Base-by-base conservation (phyloP, 2,329 filamentous ascomycete species). In the Tolypocladium guangdongense region DNA sequence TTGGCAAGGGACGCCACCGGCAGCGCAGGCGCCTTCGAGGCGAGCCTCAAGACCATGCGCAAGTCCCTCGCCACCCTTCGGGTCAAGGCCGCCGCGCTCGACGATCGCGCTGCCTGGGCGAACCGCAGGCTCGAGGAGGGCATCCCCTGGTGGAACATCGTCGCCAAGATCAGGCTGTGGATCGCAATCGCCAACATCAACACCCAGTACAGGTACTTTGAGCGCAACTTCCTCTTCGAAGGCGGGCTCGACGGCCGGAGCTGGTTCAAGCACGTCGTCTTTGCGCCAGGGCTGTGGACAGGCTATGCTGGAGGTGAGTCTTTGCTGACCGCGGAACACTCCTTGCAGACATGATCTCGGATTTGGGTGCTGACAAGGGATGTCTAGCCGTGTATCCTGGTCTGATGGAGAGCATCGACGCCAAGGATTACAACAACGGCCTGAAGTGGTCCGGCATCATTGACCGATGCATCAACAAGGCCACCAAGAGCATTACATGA, bases 201-300 rank as follows among this genome's bases (percentile, higher is more conserved):
- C 68, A 76, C 75, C 35, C 87, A 87, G 66, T 95, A 95, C 75
- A 95, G 96, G 77, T 74, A 76, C 10, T 72, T 97, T 0, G 92
- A 97, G 68, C 78, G 90, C 18, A 76, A 84, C 50, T 96, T 96
- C 68, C 62, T 96, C 57, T 86, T 89, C 62, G 71, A 81, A 5
- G 75, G 78, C 3, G 92, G 92, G 0, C 71, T 97, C 22, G 91
- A 96, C 66, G 82, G 83, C 1, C 76, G 92, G 55, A 74, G 75
- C 27, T 96, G 90, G 90, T 97, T 92, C 74, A 96, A 96, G 73
- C 92, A 96, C 63, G 86, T 96, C 2, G 87, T 96, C 1, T 96
- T 95, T 69, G 91, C 91, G 1, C 91, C 91, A 0, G 91, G 91
- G 0, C 68, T 92, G 49, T 95, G 90, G 90, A 96, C 90, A 0